A percentile compares a stretch with the other conserved stretches of the same genome.
Evolutionary conservation across 805 yeast species (phyloP).

Genomic region (Scheffersomyces amazonensis): DNA sequence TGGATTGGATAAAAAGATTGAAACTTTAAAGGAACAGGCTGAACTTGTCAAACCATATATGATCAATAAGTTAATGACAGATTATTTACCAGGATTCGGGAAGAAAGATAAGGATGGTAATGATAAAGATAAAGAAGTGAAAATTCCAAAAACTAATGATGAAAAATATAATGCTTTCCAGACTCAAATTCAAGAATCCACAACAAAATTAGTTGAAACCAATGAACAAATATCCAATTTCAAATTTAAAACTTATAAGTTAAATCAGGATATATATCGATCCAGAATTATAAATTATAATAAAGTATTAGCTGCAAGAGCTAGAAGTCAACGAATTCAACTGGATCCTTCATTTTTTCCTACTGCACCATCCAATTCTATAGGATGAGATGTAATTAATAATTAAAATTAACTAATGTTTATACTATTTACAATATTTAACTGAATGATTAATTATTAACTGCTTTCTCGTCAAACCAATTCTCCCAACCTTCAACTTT

Average conservation of each 20-base stretch:
- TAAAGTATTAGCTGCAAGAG: conserved; percentile 29
- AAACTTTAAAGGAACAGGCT: conserved; percentile 18
- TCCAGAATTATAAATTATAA: conserved; percentile 34
- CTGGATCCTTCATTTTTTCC: conserved; percentile 40
- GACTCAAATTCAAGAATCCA: conserved; percentile 14
- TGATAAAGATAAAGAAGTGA: conserved; percentile 18
- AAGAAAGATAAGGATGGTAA: conserved; percentile 16
- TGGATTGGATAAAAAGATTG: conserved; percentile 15
- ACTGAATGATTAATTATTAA: conserved; percentile 41
- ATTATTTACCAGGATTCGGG: conserved; percentile 9
- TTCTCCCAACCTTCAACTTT: conserved; percentile 61
- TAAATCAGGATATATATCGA: conserved; percentile 41
- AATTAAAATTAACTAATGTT: too few relatives aligned
- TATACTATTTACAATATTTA: too few relatives aligned
- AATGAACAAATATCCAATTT: conserved; percentile 21
- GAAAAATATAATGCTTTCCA: conserved; percentile 14
- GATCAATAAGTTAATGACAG: conserved; percentile 26
- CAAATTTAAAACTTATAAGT: conserved; percentile 34
- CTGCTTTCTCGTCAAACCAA: conserved; percentile 78
- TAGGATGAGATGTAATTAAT: neutral
- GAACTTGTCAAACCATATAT: conserved; percentile 29
- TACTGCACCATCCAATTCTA: conserved; percentile 13
- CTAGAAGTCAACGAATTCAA: conserved; percentile 26
- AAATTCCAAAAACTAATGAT: conserved; percentile 6
- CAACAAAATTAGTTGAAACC: conserved; percentile 15